phyloP scores from a whole-genome alignment of 2,329 filamentous ascomycete species.

The Fusarium nurragi region DNA sequence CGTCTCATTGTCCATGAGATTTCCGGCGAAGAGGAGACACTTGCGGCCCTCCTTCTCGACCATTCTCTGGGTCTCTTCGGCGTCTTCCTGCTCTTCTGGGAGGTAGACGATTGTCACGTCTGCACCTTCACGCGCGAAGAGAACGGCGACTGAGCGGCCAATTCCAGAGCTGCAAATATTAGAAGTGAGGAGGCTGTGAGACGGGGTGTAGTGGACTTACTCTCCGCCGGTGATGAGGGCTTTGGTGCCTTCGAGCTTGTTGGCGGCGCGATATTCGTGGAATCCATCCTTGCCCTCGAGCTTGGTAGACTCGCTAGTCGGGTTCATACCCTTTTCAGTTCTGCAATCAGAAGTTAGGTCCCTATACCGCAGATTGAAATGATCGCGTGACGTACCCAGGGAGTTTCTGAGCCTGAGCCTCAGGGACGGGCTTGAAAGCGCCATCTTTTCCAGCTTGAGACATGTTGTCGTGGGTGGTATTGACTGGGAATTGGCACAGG shows the following conservation, averaged over 20 bases:
- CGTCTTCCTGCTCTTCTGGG: constrained; percentile 65
- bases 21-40: constrained; percentile 58
- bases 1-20: constrained; percentile 60
- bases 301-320: constrained; percentile 52
- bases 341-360: constrained; percentile 3
- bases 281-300: constrained; percentile 52
- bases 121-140: constrained; percentile 67
- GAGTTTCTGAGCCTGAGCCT: constrained; percentile 50
- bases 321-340: constrained; percentile 52
- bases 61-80: constrained; percentile 61
- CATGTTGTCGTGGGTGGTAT: constrained; percentile 14
- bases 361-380: fast-evolving
- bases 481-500: neutral
- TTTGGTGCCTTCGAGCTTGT: constrained; percentile 61
- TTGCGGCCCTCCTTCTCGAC: constrained; percentile 61
- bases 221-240: constrained; percentile 66
- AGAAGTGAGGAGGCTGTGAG: fast-evolving
- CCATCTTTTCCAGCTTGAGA: constrained; percentile 42
- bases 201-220: constrained; percentile 47
- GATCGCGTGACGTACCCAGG: constrained; percentile 46
- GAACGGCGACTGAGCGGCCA: constrained; percentile 62
- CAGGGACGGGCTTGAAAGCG: constrained; percentile 48
- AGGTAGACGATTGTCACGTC: constrained; percentile 65
- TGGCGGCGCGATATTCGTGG: constrained; percentile 54
- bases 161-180: constrained; percentile 58